Evolutionary conservation across 768 basidiomycete species (phyloP), one percentile per base, ranked within the genome.

Genomic region (Termitomyces bulborhizus): DNA sequence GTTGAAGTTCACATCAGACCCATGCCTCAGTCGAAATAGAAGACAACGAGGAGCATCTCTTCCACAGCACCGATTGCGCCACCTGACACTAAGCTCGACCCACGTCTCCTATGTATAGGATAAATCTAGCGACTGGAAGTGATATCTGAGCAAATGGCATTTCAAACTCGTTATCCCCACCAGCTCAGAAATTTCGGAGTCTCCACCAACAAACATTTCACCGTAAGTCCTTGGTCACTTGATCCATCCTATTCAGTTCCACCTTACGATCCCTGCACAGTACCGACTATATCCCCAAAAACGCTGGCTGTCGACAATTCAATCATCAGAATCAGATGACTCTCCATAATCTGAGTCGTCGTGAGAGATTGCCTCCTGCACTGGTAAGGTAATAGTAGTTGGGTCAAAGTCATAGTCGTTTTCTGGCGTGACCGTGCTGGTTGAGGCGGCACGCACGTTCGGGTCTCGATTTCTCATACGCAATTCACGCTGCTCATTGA

Each of bases 401-500:
- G 71, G 73, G 48, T 69, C 71, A 26, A 68, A 68, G 42, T 74
- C 71, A 11, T 62, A 64, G 40, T 65, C 65, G 24, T 58, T 53
- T 9, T 54, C 64, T 1, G 56, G 27, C 12, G 54, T 37, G 24
- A 41, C 46, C 31, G 51, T 36, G 48, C 54, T 37, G 6, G 6
- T 29, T 24, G 29, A 12, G 29, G 47, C 13, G 12, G 36, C 42
- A 39, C 29, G 51, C 26, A 34, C 21, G 21, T 50, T 53, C 29
- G 47, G 51, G 46, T 31, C 47, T 42, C 36, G 41, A 42, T 47
- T 42, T 40, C 29, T 55, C 6, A 53, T 53, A 29, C 66, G 61
- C 24, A 58, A 39, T 4, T 55, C 62, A 24, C 63, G 66, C 51
- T 80, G 79, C 54, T 81, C 76, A 48, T 80, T 77, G 27, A 81